Evolutionary conservation across 495 filamentous ascomycete genomes (phyloP), one percentile per base, ranked within the genome.

Genomic region (Xylaria bambusicola): DNA sequence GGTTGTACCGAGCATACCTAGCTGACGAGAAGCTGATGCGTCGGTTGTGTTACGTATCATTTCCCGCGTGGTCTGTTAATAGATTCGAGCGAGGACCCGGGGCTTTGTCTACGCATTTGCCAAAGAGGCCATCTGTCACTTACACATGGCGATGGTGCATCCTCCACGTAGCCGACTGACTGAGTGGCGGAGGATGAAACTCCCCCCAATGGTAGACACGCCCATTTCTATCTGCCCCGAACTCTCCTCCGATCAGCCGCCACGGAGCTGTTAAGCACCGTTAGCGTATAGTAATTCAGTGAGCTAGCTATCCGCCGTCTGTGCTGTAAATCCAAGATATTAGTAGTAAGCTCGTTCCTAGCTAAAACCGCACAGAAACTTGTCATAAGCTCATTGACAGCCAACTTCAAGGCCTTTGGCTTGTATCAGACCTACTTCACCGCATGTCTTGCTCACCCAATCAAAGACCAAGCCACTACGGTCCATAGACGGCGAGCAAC

Each of bases 61-160:
- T 52, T 35, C 35, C 36, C 20, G 31, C 18, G 13, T 20, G 18
- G 29, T n/a, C 29, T 33, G 10, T 33, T 33, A 33, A 5, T 33
- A 33, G 5, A 33, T 10, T 10, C 29, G 10, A 10, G 5, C 29
- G 29, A n/a, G n/a, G 18, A 41, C 51, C 38, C 35, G n/a, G 51
- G 17, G 51, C 51, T 26, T n/a, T 40, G 35, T 42, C 17, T 45
- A 55, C 26, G n/a, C 24, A 27, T 38, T 12, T 5, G 20, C 29
- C 42, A 18, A 29, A 56, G 41, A 47, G 7, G 53, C 53, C 53
- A 56, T 56, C 29, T 56, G 53, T 46, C 53, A 38, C 53, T 56
- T 48, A 56, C 53, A 48, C 41, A 46, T 47, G 42, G 31, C 41
- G 42, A 27, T 20, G 42, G 42, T 47, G 40, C 52, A 26, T 18